A percentile compares a stretch with the other conserved stretches of the same genome.
Evolutionary conservation across 192 early-diverging fungal genomes (phyloP).

Genomic region (Backusella westeae): DNA sequence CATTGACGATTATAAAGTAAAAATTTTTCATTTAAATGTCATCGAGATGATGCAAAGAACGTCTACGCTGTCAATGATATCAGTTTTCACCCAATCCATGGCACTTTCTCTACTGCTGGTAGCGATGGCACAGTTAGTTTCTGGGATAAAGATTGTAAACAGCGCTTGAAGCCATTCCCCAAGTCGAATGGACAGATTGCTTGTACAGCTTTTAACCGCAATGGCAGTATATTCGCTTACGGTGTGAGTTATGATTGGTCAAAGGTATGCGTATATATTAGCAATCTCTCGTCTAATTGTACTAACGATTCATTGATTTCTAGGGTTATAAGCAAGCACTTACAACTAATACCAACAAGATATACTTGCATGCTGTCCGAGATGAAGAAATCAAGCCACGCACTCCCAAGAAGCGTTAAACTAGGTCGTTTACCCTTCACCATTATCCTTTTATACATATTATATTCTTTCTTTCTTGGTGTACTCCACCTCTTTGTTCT

Average conservation of each 20-base stretch:
- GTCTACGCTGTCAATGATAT: constrained; percentile 70
- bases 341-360: constrained; percentile 62
- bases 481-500: background rate
- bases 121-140: constrained; percentile 85
- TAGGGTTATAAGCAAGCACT: constrained; percentile 72
- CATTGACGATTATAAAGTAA: constrained; percentile 35
- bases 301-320: constrained; percentile 1
- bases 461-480: background rate
- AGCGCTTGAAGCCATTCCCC: constrained; percentile 74
- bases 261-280: constrained; percentile 42
- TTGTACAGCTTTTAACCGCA: constrained; percentile 70
- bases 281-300: background rate
- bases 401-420: constrained; percentile 42
- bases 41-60: constrained; percentile 67
- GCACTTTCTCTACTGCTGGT: constrained; percentile 87
- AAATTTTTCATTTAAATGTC: constrained; percentile 95
- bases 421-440: background rate
- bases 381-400: constrained; percentile 85
- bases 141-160: constrained; percentile 95
- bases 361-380: constrained; percentile 74
- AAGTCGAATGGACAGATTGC: constrained; percentile 66
- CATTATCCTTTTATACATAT: constrained; percentile 10
- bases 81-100: constrained; percentile 80
- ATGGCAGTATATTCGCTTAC: constrained; percentile 91
- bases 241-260: constrained; percentile 87